Percentiles rank a stretch among this genome's conserved stretches.
These are phyloP conservation scores for Candida dendrica DNA, from an alignment of 805 yeast species.

Conservation along the genomic window DNA sequence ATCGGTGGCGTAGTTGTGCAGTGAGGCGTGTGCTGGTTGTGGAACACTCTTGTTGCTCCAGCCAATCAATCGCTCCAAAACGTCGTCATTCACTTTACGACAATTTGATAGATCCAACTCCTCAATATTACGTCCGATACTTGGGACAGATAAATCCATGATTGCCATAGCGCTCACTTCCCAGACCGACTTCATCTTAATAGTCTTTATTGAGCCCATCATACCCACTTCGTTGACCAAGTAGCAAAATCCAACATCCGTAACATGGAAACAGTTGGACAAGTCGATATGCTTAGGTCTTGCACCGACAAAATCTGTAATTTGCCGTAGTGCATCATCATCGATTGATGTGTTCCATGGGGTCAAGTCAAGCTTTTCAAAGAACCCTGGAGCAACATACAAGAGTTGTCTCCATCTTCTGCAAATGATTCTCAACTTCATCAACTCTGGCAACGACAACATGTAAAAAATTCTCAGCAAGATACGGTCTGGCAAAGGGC, in stretches of 20 bases:
- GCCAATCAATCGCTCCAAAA: constrained; percentile 62
- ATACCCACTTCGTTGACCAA: constrained; percentile 67
- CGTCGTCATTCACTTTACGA: constrained; percentile 65
- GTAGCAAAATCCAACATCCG: constrained; percentile 68
- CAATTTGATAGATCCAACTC: constrained; percentile 67
- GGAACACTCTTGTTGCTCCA: constrained; percentile 24
- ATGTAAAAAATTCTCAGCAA: constrained; percentile 45
- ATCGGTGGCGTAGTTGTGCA: not conserved
- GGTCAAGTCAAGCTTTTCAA: constrained; percentile 45
- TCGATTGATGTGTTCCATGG: constrained; percentile 56
- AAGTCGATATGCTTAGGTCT: constrained; percentile 56
- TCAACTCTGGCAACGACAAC: constrained; percentile 49
- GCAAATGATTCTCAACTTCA: constrained; percentile 53
- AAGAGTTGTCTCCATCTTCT: constrained; percentile 64
- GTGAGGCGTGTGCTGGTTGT: not conserved
- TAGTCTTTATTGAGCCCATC: constrained; percentile 44
- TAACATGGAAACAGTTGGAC: constrained; percentile 69
- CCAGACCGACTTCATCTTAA: constrained; percentile 68
- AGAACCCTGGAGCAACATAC: constrained; percentile 47
- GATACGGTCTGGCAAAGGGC: constrained; percentile 56
- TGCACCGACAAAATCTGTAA: constrained; percentile 65
- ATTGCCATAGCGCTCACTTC: constrained; percentile 76
- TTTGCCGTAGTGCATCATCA: constrained; percentile 48
- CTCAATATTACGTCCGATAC: constrained; percentile 51
- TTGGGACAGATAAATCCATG: constrained; percentile 65